phyloP scores from a whole-genome alignment of 768 basidiomycete species.

The Cystoderma amianthinum region DNA sequence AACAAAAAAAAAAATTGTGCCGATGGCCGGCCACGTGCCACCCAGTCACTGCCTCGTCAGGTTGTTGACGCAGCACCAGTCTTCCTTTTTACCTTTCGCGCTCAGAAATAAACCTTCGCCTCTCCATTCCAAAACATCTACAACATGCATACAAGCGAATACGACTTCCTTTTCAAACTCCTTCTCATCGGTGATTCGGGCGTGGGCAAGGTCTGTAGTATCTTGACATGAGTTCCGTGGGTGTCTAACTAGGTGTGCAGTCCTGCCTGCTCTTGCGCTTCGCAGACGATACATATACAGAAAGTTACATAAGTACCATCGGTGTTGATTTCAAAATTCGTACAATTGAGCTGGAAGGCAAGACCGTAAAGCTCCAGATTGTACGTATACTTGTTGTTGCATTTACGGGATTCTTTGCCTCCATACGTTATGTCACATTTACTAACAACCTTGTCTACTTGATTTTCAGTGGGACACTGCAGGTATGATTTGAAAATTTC shows the following conservation, averaged over 20 bases:
- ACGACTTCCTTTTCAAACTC: conserved; percentile 95
- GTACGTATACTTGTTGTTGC: conserved; percentile 45
- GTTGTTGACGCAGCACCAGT: conserved; percentile 28
- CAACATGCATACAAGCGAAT: conserved; percentile 86
- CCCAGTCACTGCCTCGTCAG: conserved; percentile 12
- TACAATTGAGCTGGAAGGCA: conserved; percentile 97
- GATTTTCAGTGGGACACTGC: conserved; percentile 90
- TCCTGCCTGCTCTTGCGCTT: conserved; percentile 90
- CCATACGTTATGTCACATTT: no score
- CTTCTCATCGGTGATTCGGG: conserved; percentile 94
- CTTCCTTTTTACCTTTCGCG: conserved; percentile 20
- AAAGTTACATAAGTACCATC: conserved; percentile 96
- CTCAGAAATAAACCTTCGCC: conserved; percentile 16
- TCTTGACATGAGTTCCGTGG: conserved; percentile 14
- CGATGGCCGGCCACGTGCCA: conserved; percentile 25
- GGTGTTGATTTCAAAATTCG: conserved; percentile 99
- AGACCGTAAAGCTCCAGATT: conserved; percentile 98
- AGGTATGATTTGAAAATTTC: conserved; percentile 39
- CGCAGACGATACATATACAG: conserved; percentile 96
- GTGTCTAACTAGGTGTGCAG: conserved; percentile 32
- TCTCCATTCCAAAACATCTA: conserved; percentile 11
- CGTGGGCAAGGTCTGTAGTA: conserved; percentile 73
- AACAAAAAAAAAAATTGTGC: no score
- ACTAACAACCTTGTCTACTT: no score
- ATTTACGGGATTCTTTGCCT: no score